phyloP scores from a whole-genome alignment of 116 monocot species.

The Phalaenopsis hybrid region DNA sequence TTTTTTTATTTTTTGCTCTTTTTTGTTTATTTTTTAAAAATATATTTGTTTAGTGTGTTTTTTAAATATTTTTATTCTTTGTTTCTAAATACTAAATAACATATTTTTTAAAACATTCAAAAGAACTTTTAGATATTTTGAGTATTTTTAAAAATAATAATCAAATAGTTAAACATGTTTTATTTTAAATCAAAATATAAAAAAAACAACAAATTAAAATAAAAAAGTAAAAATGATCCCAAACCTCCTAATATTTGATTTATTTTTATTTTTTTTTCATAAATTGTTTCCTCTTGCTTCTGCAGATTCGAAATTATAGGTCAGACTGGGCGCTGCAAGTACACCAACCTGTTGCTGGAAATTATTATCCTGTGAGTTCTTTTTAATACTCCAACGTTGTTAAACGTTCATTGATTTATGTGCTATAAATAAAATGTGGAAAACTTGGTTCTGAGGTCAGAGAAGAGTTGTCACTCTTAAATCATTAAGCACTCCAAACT shows the following conservation, averaged over 20 bases:
- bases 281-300: background rate
- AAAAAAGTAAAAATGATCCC: too few relatives aligned
- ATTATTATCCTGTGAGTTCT: conserved; percentile 91
- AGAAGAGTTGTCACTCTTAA: background rate
- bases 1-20: too few relatives aligned
- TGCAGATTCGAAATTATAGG: conserved; percentile 92
- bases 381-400: background rate
- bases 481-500: background rate
- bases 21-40: too few relatives aligned
- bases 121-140: too few relatives aligned
- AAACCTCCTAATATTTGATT: background rate
- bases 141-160: too few relatives aligned
- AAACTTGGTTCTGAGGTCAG: background rate
- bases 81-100: too few relatives aligned
- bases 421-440: background rate
- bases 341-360: conserved; percentile 91
- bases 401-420: background rate
- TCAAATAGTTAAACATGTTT: too few relatives aligned
- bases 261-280: background rate
- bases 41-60: too few relatives aligned
- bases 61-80: too few relatives aligned
- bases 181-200: too few relatives aligned
- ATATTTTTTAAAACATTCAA: too few relatives aligned
- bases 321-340: conserved; percentile 88
- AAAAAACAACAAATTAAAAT: too few relatives aligned